A percentile compares a stretch with the other conserved stretches of the same genome.
phyloP scores from a whole-genome alignment of 2,329 filamentous ascomycete species.

The Ceratocystis harringtonii region DNA sequence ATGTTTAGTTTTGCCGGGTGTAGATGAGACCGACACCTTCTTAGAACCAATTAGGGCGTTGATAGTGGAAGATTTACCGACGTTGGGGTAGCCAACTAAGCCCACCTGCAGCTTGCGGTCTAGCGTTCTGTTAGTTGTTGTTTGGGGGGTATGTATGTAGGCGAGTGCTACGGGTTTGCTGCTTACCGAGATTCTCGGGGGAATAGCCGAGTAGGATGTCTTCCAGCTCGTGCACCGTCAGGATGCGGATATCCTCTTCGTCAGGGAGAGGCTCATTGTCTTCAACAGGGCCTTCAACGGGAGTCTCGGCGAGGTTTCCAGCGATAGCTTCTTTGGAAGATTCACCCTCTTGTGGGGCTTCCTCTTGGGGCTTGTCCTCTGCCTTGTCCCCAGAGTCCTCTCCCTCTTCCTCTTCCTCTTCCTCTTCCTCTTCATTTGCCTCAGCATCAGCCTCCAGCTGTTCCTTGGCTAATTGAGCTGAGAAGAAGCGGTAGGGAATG shows the following conservation, averaged over 20 bases:
- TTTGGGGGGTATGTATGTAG: background rate
- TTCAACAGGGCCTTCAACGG: constrained; percentile 21
- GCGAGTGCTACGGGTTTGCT: background rate
- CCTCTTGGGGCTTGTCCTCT: constrained; percentile 22
- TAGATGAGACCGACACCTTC: constrained; percentile 95
- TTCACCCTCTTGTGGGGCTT: constrained; percentile 16
- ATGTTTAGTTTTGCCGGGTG: constrained; percentile 96
- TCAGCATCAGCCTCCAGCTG: constrained; percentile 50
- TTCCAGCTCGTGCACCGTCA: constrained; percentile 88
- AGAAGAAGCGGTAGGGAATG: constrained; percentile 93
- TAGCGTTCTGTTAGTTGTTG: constrained; percentile 15
- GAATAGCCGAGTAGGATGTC: constrained; percentile 67
- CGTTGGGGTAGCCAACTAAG: constrained; percentile 93
- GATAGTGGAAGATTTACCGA: constrained; percentile 98
- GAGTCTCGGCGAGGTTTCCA: background rate
- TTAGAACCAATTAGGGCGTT: constrained; percentile 97
- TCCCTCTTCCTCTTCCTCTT: constrained; percentile 18
- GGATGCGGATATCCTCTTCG: constrained; percentile 57
- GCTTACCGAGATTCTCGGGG: constrained; percentile 37
- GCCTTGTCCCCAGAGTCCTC: constrained; percentile 16
- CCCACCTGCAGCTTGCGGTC: constrained; percentile 70
- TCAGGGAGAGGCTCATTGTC: constrained; percentile 26
- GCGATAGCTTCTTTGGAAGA: background rate
- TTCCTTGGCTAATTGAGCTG: constrained; percentile 81
- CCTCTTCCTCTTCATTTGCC: constrained; percentile 24